Evolutionary conservation across 345 rosid genomes (phyloP), one percentile per base, ranked within the genome.

Genomic region (Heritiera fomes): DNA sequence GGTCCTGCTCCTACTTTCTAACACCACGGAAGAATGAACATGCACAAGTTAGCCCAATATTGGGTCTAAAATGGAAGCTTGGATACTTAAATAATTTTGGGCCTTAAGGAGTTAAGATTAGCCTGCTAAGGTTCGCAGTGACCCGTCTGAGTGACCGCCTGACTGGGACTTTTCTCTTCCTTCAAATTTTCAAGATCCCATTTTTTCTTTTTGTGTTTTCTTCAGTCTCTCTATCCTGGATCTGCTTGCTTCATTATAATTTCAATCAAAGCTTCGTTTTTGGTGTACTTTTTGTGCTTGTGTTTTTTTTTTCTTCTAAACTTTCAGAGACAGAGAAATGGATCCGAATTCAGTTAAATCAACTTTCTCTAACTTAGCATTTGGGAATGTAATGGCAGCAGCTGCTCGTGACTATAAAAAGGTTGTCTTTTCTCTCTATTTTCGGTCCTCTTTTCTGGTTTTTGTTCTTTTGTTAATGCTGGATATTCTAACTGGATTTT

Each of bases 331-430:
- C 20, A 34, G 58, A 75, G 77, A 81, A 75, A 95, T 95, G 99
- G 99, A 95, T 89, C 90, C 97, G 8, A 77, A 94, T 90, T 76
- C 98, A 13, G 97, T 94, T 30, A 96, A 96, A 83, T 91, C 98
- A 64, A 92, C 98, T 23, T 81, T 96, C 46, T 87, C 97, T 7
- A 96, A 91, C 83, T 81, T 96, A 73, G 97, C 96, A 6, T 95
- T 93, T 50, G 99, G 98, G 47, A 93, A 93, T 86, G 98, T 96
- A 65, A 82, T 92, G 86, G 99, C 97, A 2, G 99, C 98, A n/a
- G 99, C 98, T 64, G 99, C 99, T 67, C 96, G 97, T 62, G 92
- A 95, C 83, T 95, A 92, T 75, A 87, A 91, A 74, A 92, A 95
- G 98, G 99, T 46, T 66, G 2, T 11, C 30, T 58, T 74, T 46